Base-by-base conservation (phyloP, 2,329 filamentous ascomycete genomes). In the Seiridium cupressi region DNA sequence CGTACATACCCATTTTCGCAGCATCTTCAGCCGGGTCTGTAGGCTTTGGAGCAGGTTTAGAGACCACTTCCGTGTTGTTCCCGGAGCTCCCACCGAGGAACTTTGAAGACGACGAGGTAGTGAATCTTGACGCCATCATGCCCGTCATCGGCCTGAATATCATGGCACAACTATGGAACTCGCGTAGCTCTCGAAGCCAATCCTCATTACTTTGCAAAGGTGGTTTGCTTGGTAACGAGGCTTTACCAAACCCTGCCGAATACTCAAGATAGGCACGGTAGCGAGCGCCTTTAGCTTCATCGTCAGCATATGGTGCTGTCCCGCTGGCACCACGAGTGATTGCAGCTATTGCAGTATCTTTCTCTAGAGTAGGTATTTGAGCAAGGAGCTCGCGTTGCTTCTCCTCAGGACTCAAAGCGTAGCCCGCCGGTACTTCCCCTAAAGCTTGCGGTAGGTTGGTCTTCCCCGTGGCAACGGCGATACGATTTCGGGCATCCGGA, bases 141-240 rank as follows among this genome's bases (percentile, higher is more conserved):
- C 93, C 93, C 2, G 91, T 92, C 77, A 96, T 91, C 1, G 95
- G 95, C 72, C 91, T 94, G 79, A 98, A 99, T 26, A 98, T 86
- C 61, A 80, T 75, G 10, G 84, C 84, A 62, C 84, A 86, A 62
- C 81, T 81, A 65, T 77, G 77, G 64, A 97, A 97, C 69, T 99
- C 87, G 56, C 78, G 79, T 58, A 97, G 79, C 73, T 99, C 95
- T 60, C 87, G 87, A 40, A 88, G 74, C 87, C 91, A 97, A 56
- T 95, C 91, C 46, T 92, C 87, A 31, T 84, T 84, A 5, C 80
- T 83, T 68, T 79, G 73, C 4, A 70, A 69, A 1, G 70, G 61
- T 0, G 76, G 73, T 49, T 62, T 63, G 6, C 77, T 79, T 1
- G 67, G 69, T 0, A 91, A 89, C 2, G 90, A 74, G 3, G 78